Conservation (phyloP, 1,284 basidiomycete species). For the Pisolithus thermaeus region DNA sequence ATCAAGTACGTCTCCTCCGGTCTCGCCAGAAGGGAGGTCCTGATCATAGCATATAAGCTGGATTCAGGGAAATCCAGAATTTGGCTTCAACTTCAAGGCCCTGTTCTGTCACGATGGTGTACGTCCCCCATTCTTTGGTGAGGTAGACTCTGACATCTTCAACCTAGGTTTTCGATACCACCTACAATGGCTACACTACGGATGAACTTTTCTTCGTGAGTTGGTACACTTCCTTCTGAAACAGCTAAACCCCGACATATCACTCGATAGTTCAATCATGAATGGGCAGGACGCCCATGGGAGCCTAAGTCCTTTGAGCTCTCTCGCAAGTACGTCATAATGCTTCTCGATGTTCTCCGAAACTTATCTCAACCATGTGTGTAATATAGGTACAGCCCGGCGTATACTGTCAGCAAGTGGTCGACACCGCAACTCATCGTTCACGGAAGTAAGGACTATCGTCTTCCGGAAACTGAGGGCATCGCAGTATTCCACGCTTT, state of each 20-base stretch:
- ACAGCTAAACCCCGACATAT: background rate
- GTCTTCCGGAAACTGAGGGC: constrained; percentile 78
- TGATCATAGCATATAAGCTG: constrained; percentile 49
- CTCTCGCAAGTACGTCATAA: constrained; percentile 45
- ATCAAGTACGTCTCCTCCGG: constrained; percentile 54
- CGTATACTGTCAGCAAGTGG: constrained; percentile 80
- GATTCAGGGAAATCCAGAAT: constrained; percentile 91
- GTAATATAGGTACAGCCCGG: constrained; percentile 56
- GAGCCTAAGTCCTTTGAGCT: constrained; percentile 51
- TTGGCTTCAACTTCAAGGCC: constrained; percentile 80
- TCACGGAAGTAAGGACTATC: constrained; percentile 84
- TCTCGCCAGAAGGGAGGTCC: background rate
- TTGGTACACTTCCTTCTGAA: constrained; percentile 8
- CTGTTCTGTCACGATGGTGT: constrained; percentile 88
- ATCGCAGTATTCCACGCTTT: constrained; percentile 77
- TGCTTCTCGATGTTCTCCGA: background rate
- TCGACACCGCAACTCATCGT: constrained; percentile 80
- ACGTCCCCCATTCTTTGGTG: constrained; percentile 8
- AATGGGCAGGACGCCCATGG: constrained; percentile 80
- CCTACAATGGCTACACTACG: constrained; percentile 73
- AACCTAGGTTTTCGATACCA: constrained; percentile 59
- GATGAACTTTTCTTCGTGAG: constrained; percentile 84
- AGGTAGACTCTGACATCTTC: constrained; percentile 4
- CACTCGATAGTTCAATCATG: constrained; percentile 64
- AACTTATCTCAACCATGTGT: background rate